Evolutionary conservation across 2,329 filamentous ascomycete genomes (phyloP), one percentile per base, ranked within the genome.

Genomic region (Fusarium devonianum): DNA sequence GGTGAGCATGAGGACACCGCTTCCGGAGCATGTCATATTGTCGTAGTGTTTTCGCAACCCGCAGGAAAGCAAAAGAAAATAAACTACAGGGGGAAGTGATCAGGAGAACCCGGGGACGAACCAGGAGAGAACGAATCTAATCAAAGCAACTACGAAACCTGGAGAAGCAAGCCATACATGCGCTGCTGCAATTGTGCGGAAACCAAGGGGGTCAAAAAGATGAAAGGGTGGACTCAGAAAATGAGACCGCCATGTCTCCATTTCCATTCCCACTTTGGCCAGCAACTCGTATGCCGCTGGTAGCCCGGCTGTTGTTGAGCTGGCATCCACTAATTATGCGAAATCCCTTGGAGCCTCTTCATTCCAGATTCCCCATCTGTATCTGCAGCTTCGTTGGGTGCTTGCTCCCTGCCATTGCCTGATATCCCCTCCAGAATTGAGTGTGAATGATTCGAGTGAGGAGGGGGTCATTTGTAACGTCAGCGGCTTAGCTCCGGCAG

Each of bases 71-170:
- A 60, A 36, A 29, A 9, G 7, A 38, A 50, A 54, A 35, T 38
- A 54, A 43, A 40, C 19, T 22, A 8, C 23, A 51, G 49, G 59
- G 63, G 58, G 60, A 23, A 45, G 32, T 38, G 34, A 17, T 19
- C 22, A 25, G n/a, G n/a, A n/a, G n/a, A n/a, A n/a, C n/a, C n/a
- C n/a, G n/a, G n/a, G n/a, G n/a, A n/a, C n/a, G n/a, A n/a, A n/a
- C n/a, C n/a, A n/a, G n/a, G n/a, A n/a, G n/a, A n/a, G n/a, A n/a
- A n/a, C n/a, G n/a, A n/a, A n/a, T n/a, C n/a, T n/a, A n/a, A n/a
- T n/a, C n/a, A n/a, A n/a, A n/a, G n/a, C n/a, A n/a, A n/a, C n/a
- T n/a, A n/a, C n/a, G n/a, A 60, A 53, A 46, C 33, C 44, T 54
- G 41, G 51, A 53, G 34, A 49, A 33, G 41, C 33, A 39, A 28